A percentile compares a stretch with the other conserved stretches of the same genome.
phyloP scores from a whole-genome alignment of 148 eudicot species.

The Drosera capensis region DNA sequence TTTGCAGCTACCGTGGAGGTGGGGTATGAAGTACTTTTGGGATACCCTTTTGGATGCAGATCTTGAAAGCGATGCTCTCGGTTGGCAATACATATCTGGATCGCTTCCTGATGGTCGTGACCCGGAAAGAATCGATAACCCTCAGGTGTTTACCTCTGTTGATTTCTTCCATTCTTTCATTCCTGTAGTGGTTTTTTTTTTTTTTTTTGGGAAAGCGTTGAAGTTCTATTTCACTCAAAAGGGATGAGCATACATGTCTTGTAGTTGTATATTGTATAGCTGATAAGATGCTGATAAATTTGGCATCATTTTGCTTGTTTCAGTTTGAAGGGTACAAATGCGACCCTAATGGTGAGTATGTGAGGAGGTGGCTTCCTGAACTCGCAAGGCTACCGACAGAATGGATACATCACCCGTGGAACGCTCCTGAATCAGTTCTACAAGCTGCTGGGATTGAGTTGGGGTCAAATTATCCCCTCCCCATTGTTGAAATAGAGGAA shows the following conservation, averaged over 20 bases:
- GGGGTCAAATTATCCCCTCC: slow-evolving; percentile 87
- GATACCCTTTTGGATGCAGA: slow-evolving; percentile 94
- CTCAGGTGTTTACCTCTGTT: too few relatives aligned
- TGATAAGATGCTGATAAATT: too few relatives aligned
- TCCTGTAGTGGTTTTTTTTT: too few relatives aligned
- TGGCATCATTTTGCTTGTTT: slow-evolving; percentile 1
- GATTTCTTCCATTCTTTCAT: too few relatives aligned
- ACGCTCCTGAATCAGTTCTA: slow-evolving; percentile 77
- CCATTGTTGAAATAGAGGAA: slow-evolving; percentile 71
- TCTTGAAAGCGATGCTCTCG: too few relatives aligned
- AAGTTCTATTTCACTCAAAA: too few relatives aligned
- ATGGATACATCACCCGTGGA: slow-evolving; percentile 99
- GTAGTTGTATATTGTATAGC: too few relatives aligned
- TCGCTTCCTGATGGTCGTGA: too few relatives aligned
- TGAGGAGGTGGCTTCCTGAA: slow-evolving; percentile 94
- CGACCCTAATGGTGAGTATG: slow-evolving; percentile 91
- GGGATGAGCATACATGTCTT: too few relatives aligned
- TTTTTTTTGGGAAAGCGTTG: too few relatives aligned
- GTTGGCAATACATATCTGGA: too few relatives aligned
- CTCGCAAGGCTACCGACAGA: slow-evolving; percentile 88
- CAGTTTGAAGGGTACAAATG: slow-evolving; percentile 94
- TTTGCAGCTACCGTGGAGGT: slow-evolving; percentile 94
- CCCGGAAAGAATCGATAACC: too few relatives aligned
- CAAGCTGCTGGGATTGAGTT: slow-evolving; percentile 95
- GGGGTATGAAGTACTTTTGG: slow-evolving; percentile 99